A percentile compares a stretch with the other conserved stretches of the same genome.
Conservation (phyloP, 768 basidiomycete genomes). For the Naganishia onofrii region DNA sequence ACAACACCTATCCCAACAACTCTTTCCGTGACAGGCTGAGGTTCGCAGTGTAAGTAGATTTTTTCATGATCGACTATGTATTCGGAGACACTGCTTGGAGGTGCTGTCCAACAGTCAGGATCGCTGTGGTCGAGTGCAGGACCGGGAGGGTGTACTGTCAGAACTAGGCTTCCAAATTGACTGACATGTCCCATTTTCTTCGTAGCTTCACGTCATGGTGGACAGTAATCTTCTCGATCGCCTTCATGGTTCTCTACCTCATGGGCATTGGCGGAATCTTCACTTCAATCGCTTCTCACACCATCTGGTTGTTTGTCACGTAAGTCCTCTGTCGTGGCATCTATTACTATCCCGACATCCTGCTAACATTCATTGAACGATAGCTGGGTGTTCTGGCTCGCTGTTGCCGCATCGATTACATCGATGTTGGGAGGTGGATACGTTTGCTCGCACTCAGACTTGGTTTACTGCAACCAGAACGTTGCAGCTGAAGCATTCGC, state of each 20-base stretch:
- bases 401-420: slow-evolving; percentile 45
- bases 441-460: slow-evolving; percentile 33
- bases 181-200: neutral
- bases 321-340: slow-evolving; percentile 34
- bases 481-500: slow-evolving; percentile 52
- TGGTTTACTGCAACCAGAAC: slow-evolving; percentile 51
- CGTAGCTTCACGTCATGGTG: slow-evolving; percentile 49
- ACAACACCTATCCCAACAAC: slow-evolving; percentile 40
- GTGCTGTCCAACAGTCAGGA: neutral
- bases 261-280: slow-evolving; percentile 36
- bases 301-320: slow-evolving; percentile 45
- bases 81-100: neutral
- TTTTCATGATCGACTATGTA: neutral
- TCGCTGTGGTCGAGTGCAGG: too few relatives aligned
- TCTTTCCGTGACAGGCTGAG: slow-evolving; percentile 43
- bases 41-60: slow-evolving; percentile 43
- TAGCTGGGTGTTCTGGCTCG: slow-evolving; percentile 52
- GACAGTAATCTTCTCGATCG: slow-evolving; percentile 48
- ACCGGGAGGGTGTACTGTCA: too few relatives aligned
- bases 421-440: slow-evolving; percentile 46
- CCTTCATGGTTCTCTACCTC: slow-evolving; percentile 46
- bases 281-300: slow-evolving; percentile 45
- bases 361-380: neutral
- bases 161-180: neutral
- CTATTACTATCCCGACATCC: neutral